Base-by-base conservation (phyloP, 139 green algal species). In the Dunaliella primolecta region DNA sequence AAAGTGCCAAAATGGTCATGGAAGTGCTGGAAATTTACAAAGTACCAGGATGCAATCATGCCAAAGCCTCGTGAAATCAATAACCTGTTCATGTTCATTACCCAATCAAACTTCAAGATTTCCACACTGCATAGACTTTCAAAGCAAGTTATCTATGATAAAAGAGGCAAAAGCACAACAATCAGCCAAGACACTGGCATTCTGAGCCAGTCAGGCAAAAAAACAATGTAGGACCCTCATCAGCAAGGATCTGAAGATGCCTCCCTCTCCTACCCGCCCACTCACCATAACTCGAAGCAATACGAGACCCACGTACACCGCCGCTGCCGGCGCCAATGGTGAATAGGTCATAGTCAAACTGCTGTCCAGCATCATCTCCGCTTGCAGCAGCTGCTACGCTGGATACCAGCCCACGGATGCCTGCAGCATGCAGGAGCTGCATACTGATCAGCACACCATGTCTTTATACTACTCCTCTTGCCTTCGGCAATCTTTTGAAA, bases 301-400 rank as follows among this genome's bases (percentile, higher is more conserved):
- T 91, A 29, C 96, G 90, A 1, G 95, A 95, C 31, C 89, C 93
- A 20, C 96, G 91, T 35, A 97, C 93, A 56, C 96, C 96, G 20
- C 96, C 96, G 81, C 89, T 95, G 76, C 96, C 96, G 0, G 96
- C 96, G 0, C 96, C 96, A 31, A 99, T 97, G 3, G 92, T 96
- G 75, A 99, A 90, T 3, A 99, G 79, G 83, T 99, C 96, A 84
- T 95, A 99, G 37, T 94, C 91, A 80, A 87, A 92, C 37, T 82
- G 46, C 30, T 64, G 34, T 0, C 31, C 57, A 21, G 25, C 81
- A 34, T 74, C 38, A 33, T 82, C 81, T 15, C 25, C 30, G 23
- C 31, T 37, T 38, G 79, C 37, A 30, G 46, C 46, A 11, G 71
- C 71, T 77, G 71, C 71, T 32, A 32, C 71, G 21, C 71, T 35